A percentile compares a stretch with the other conserved stretches of the same genome.
These are phyloP conservation scores for Grigorovia yakushimaensis DNA, from an alignment of 805 yeast genomes.

Conservation along the genomic window DNA sequence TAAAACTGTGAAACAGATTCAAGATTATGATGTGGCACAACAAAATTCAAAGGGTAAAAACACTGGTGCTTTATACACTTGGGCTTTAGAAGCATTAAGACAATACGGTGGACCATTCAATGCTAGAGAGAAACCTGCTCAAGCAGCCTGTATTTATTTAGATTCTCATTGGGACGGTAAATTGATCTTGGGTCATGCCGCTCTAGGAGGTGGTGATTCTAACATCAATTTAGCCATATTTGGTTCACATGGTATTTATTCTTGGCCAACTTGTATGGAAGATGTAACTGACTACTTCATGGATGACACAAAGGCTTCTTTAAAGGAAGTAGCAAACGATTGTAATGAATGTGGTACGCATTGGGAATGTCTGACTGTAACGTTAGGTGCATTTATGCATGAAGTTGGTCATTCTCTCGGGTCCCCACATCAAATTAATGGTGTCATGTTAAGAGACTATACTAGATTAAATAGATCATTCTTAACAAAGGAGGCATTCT, in stretches of 20 bases:
- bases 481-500: constrained; percentile 54
- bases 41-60: constrained; percentile 67
- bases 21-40: constrained; percentile 77
- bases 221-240: constrained; percentile 73
- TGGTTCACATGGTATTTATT: constrained; percentile 84
- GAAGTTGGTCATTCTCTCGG: constrained; percentile 90
- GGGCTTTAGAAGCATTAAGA: constrained; percentile 66
- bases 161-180: constrained; percentile 77
- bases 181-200: constrained; percentile 75
- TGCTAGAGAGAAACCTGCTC: constrained; percentile 37
- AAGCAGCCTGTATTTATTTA: constrained; percentile 76
- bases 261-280: constrained; percentile 86
- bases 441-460: constrained; percentile 87
- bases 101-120: constrained; percentile 47
- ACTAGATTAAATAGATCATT: constrained; percentile 73
- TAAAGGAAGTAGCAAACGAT: constrained; percentile 81
- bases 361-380: constrained; percentile 83
- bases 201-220: constrained; percentile 80
- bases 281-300: constrained; percentile 56
- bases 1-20: constrained; percentile 56
- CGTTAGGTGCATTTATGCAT: constrained; percentile 90
- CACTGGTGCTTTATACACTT: constrained; percentile 66
- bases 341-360: constrained; percentile 70
- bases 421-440: constrained; percentile 83
- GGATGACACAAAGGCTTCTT: constrained; percentile 59